A percentile compares a stretch with the other conserved stretches of the same genome.
phyloP scores from a whole-genome alignment of 2,329 filamentous ascomycete species.

The Aphanocladium album region DNA sequence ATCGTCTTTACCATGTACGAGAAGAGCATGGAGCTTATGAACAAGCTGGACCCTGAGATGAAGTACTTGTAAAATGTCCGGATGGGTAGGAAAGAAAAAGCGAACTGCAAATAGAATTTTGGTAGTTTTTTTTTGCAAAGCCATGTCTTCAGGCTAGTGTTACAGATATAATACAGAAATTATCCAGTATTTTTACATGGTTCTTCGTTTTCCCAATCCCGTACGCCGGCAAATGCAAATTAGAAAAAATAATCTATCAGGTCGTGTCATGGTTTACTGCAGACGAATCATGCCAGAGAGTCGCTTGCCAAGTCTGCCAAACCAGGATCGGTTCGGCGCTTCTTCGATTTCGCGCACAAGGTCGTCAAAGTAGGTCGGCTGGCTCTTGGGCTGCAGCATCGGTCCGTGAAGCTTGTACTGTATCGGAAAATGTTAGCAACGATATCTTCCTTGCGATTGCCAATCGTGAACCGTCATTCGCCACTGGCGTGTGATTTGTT shows the following conservation, averaged over 20 bases:
- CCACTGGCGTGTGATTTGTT: no score
- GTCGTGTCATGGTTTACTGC: constrained; percentile 31
- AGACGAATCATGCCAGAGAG: constrained; percentile 57
- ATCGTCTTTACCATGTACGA: constrained; percentile 99
- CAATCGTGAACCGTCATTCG: no score
- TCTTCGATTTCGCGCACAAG: constrained; percentile 58
- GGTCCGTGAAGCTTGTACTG: constrained; percentile 40
- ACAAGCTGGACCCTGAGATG: constrained; percentile 73
- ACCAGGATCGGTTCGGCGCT: constrained; percentile 53
- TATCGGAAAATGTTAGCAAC: constrained; percentile 7
- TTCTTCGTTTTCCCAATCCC: not conserved
- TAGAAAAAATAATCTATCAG: not conserved
- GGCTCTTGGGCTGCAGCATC: constrained; percentile 54
- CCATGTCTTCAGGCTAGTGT: constrained; percentile 5
- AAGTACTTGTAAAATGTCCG: constrained; percentile 61
- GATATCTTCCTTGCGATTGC: no score
- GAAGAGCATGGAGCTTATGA: constrained; percentile 88
- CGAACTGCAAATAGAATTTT: not conserved
- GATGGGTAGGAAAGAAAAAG: not conserved
- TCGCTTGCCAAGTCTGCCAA: constrained; percentile 47
- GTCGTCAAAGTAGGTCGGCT: constrained; percentile 60
- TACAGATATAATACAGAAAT: constrained; percentile 13
- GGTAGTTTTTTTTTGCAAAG: not conserved
- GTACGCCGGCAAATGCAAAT: constrained; percentile 9
- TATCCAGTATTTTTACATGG: not conserved